phyloP scores from a whole-genome alignment of 495 filamentous ascomycete species.

The Geoglossum glabrum region DNA sequence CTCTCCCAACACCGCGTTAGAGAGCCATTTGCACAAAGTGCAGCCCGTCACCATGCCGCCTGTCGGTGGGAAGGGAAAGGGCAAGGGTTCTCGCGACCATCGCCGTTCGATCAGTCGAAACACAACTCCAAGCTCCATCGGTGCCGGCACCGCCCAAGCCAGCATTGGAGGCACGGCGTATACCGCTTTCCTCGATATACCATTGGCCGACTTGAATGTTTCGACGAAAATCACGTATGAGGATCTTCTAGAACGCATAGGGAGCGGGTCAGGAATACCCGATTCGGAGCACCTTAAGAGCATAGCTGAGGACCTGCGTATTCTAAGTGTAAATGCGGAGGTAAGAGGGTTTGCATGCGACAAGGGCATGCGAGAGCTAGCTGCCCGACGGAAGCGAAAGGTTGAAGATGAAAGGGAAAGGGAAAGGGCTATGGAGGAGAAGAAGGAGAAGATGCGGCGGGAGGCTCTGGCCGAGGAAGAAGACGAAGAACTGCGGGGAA shows the following conservation, averaged over 20 bases:
- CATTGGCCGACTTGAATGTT: constrained; percentile 28
- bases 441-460: constrained; percentile 20
- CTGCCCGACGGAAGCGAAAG: constrained; percentile 35
- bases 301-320: constrained; percentile 44
- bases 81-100: constrained; percentile 27
- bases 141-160: constrained; percentile 25
- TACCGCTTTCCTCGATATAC: constrained; percentile 31
- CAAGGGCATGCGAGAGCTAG: constrained; percentile 50
- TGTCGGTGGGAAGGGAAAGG: constrained; percentile 6
- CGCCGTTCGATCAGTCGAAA: constrained; percentile 68
- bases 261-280: constrained; percentile 44
- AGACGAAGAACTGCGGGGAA: constrained; percentile 25
- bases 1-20: too few relatives aligned
- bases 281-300: constrained; percentile 52
- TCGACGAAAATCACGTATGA: constrained; percentile 42
- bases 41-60: constrained; percentile 4
- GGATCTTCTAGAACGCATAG: constrained; percentile 48
- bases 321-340: constrained; percentile 43
- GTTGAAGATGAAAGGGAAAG: constrained; percentile 20
- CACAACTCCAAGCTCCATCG: constrained; percentile 56
- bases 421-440: constrained; percentile 33
- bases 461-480: constrained; percentile 15
- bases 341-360: constrained; percentile 41
- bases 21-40: too few relatives aligned
- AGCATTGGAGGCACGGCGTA: constrained; percentile 33